Evolutionary conservation across 371 early-diverging fungal genomes (phyloP).

Genomic region (Sporodiniella umbellata): DNA sequence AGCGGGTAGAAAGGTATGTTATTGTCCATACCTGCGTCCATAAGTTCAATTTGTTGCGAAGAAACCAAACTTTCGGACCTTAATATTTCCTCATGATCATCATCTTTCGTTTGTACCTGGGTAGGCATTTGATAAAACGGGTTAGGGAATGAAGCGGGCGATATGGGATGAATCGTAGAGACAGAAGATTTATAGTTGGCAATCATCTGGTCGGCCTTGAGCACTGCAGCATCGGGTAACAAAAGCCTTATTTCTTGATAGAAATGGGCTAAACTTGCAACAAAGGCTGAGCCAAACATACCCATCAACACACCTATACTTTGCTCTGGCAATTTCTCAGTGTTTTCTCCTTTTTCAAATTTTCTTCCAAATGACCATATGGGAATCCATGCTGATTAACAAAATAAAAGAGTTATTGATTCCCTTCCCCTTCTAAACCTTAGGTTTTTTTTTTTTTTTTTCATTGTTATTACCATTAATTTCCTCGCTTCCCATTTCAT

Average conservation of each 20-base stretch:
- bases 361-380: slow-evolving; percentile 71
- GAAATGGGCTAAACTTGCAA: slow-evolving; percentile 61
- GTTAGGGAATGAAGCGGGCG: slow-evolving; percentile 52
- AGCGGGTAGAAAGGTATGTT: slow-evolving; percentile 75
- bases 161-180: slow-evolving; percentile 48
- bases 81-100: slow-evolving; percentile 6
- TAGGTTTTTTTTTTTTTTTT: not conserved
- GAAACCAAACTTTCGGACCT: slow-evolving; percentile 21
- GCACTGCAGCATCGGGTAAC: slow-evolving; percentile 24
- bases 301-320: slow-evolving; percentile 64
- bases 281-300: slow-evolving; percentile 63
- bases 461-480: slow-evolving; percentile 40
- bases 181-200: slow-evolving; percentile 41
- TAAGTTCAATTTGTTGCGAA: slow-evolving; percentile 45
- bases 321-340: slow-evolving; percentile 59
- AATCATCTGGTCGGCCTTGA: slow-evolving; percentile 29
- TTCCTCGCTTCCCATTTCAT: slow-evolving; percentile 73
- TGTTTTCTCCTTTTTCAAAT: slow-evolving; percentile 56
- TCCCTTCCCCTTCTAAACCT: too few relatives aligned
- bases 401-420: not conserved
- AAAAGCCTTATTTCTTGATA: slow-evolving; percentile 50
- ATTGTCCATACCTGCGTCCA: slow-evolving; percentile 78
- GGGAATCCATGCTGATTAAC: slow-evolving; percentile 59
- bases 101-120: slow-evolving; percentile 3
- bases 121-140: slow-evolving; percentile 45